Evolutionary conservation across 768 basidiomycete species (phyloP).

Genomic region (Leccinum variicolor): DNA sequence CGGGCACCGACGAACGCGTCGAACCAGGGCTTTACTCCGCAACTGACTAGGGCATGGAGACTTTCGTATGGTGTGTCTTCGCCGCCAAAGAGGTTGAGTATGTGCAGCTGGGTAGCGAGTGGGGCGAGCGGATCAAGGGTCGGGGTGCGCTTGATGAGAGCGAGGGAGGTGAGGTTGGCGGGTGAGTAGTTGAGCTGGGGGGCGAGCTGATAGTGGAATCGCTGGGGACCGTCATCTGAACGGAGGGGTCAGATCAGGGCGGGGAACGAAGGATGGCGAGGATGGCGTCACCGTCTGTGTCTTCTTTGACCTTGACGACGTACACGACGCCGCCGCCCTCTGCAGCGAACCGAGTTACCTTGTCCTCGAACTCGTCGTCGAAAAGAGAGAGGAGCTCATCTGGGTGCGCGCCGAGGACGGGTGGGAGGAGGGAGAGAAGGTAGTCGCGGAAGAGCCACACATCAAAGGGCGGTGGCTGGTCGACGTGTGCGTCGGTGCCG

Average conservation of each 20-base stretch:
- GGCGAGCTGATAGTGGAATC: constrained; percentile 64
- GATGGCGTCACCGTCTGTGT: constrained; percentile 58
- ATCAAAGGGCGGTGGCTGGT: constrained; percentile 55
- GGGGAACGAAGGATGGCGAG: not conserved
- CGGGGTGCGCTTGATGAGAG: constrained; percentile 89
- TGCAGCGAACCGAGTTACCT: constrained; percentile 68
- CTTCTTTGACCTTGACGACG: constrained; percentile 76
- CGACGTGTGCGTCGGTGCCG: constrained; percentile 32
- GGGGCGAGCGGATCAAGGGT: constrained; percentile 78
- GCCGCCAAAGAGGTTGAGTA: constrained; percentile 87
- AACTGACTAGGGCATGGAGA: constrained; percentile 91
- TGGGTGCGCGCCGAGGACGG: constrained; percentile 69
- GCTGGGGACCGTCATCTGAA: constrained; percentile 63
- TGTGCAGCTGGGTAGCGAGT: constrained; percentile 82
- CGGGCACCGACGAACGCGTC: constrained; percentile 93
- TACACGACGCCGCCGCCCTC: constrained; percentile 79
- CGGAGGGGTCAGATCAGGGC: constrained; percentile 9
- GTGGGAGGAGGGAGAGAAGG: constrained; percentile 69
- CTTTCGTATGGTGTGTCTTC: constrained; percentile 94
- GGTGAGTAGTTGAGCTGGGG: constrained; percentile 77
- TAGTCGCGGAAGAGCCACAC: constrained; percentile 67
- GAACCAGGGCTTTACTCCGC: constrained; percentile 96
- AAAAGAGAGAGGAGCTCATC: constrained; percentile 67
- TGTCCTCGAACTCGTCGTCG: constrained; percentile 73
- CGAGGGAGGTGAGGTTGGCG: constrained; percentile 79